phyloP scores from a whole-genome alignment of 2,329 filamentous ascomycete species.

The Fusarium nelsonii region DNA sequence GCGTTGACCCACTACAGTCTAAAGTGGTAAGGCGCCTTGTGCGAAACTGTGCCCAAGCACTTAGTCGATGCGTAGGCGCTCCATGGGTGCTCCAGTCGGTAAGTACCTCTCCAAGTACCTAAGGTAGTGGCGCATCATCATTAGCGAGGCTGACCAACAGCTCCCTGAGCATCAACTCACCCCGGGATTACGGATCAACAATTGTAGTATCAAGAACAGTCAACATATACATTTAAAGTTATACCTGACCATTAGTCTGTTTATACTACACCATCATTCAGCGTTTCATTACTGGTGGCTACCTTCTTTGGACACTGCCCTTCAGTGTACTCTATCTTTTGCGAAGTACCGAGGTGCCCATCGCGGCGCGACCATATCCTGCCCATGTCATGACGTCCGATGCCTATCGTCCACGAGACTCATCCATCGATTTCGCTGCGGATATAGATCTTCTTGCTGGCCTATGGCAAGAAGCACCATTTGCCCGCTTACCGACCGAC shows the following conservation, averaged over 20 bases:
- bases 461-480: slow-evolving; percentile 72
- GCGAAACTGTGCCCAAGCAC: slow-evolving; percentile 3
- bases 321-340: not conserved
- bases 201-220: not conserved
- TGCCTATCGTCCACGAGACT: slow-evolving; percentile 30
- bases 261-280: not conserved
- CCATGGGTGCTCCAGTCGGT: not conserved
- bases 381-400: slow-evolving; percentile 48
- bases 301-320: not conserved
- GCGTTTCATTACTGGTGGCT: not conserved
- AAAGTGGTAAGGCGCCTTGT: slow-evolving; percentile 12
- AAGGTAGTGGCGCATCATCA: slow-evolving; percentile 29
- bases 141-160: slow-evolving; percentile 38
- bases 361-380: slow-evolving; percentile 27
- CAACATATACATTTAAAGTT: not conserved
- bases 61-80: not conserved
- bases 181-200: not conserved
- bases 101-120: not conserved
- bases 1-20: not conserved
- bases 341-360: slow-evolving; percentile 8
- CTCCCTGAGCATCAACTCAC: slow-evolving; percentile 14
- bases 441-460: slow-evolving; percentile 66
- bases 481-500: slow-evolving; percentile 69
- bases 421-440: slow-evolving; percentile 43
- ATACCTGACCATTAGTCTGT: not conserved